Evolutionary conservation across 2,329 filamentous ascomycete genomes (phyloP), one percentile per base, ranked within the genome.

Genomic region (Pseudonectria buxi): DNA sequence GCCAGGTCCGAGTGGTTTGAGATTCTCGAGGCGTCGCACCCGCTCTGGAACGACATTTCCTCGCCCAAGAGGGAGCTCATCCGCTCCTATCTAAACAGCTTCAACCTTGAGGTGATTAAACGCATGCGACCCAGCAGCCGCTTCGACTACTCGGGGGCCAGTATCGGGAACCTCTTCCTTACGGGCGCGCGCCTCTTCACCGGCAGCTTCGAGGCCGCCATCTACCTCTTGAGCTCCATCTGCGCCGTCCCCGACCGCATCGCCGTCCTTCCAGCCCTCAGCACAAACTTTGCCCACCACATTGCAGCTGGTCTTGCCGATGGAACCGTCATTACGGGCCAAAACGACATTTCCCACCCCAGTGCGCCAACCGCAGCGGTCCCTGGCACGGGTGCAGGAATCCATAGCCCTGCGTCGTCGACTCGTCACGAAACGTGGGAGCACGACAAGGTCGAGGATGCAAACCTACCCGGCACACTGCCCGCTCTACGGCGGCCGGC

Each of bases 221-320:
- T 96, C 43, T 95, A 95, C 56, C 75, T 96, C 3, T 73, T 96
- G 4, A 84, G 83, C 33, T 84, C 82, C 49, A 86, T 95, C 45
- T 94, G 89, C 54, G 78, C 78, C n/a, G 83, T 96, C 1, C 83
- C 87, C 0, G 72, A 77, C 10, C 72, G 79, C 33, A 78, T 92
- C 6, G 74, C 79, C 0, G 87, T 95, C 1, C 77, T 96, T 12
- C 92, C 90, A 0, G 87, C 86, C 4, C 86, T 96, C 49, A 94
- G 95, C 67, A 88, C 84, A 44, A 96, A 95, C 59, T 95, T 95
- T 65, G 86, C 86, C 0, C 86, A 94, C 53, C 90, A 96, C 61
- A 96, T 96, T 47, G 87, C 84, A 6, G 90, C 88, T 2, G 83
- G 84, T 0, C 71, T 96, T 0, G 67, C 69, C 13, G 77, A 95